Evolutionary conservation across 257 asterid species (phyloP), one percentile per base, ranked within the genome.

Genomic region (Solanum habrochaites): DNA sequence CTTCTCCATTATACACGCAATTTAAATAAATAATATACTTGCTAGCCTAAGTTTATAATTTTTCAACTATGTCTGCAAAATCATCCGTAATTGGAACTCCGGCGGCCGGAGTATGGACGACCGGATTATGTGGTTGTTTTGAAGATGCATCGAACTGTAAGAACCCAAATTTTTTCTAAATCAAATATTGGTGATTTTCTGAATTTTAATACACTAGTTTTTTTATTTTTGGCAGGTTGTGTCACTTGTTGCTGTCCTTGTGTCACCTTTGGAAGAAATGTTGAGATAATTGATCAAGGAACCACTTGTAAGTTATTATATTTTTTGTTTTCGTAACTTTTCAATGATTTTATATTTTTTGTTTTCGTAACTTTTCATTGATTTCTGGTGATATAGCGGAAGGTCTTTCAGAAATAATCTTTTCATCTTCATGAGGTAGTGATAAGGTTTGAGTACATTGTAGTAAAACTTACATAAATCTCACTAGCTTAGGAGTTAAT

Each of bases 191-290:
- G n/a, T 16, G 10, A 16, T 52, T 52, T 52, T 49, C 60, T 52
- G 62, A 16, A 52, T 18, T 52, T 52, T 52, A 52, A 52, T 52
- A 23, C 11, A 21, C 21, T 18, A 52, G 62, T 52, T 7, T 49
- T 52, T 16, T 32, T 0, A 40, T 6, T 39, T 21, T 21, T 75
- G 52, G 32, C 82, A 89, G 91, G 91, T 40, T 89, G 87, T 71
- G 83, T 89, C 35, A 89, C 90, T 43, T 71, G 88, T 27, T 89
- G 88, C 85, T 89, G 91, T 45, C 91, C 91, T 52, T 87, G 91
- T 87, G 86, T 89, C 74, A 84, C 91, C n/a, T 87, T 89, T 80
- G 91, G 91, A 47, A 71, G 77, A 60, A 89, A 89, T 85, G 91
- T 83, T 80, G 91, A 89, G 82, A 89, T 89, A 29, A 75, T 89